Conservation (phyloP, 2,329 filamentous ascomycete species). For the Sporothrix pseudoabietina region DNA sequence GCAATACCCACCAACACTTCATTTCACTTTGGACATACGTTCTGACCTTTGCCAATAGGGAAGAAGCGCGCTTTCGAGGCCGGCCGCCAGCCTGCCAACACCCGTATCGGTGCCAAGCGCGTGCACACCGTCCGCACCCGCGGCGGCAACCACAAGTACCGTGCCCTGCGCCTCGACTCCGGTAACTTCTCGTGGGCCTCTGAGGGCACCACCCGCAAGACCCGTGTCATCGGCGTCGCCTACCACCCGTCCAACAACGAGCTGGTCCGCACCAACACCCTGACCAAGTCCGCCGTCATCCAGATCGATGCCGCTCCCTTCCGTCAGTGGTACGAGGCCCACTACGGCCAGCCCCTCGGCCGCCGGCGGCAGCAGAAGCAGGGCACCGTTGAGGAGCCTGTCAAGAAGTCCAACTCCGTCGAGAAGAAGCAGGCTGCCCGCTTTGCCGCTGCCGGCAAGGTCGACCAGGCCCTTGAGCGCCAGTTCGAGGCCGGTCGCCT, state of each 20-base stretch:
- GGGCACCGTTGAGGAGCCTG: constrained; percentile 63
- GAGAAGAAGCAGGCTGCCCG: constrained; percentile 95
- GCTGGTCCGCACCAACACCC: constrained; percentile 99
- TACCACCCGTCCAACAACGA: constrained; percentile 99
- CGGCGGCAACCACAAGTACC: constrained; percentile 98
- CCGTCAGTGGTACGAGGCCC: constrained; percentile 99
- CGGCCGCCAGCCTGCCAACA: constrained; percentile 98
- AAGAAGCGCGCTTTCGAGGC: constrained; percentile 99
- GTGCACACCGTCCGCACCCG: constrained; percentile 49
- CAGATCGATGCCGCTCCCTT: constrained; percentile 98
- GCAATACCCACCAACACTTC: neutral
- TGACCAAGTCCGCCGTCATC: constrained; percentile 98
- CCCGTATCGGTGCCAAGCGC: constrained; percentile 79
- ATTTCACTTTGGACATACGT: constrained; percentile 58
- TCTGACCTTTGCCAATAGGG: constrained; percentile 74
- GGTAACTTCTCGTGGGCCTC: constrained; percentile 99
- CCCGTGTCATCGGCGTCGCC: constrained; percentile 95
- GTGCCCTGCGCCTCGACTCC: constrained; percentile 95
- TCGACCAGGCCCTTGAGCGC: constrained; percentile 88
- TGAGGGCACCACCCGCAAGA: constrained; percentile 97
- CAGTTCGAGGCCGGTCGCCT: constrained; percentile 99
- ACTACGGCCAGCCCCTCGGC: constrained; percentile 91
- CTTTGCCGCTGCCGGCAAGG: constrained; percentile 83
- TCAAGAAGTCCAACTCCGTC: constrained; percentile 93
- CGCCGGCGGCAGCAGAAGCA: constrained; percentile 87